phyloP scores from a whole-genome alignment of 139 green algal species.

The Limnomonas spitsbergensis region DNA sequence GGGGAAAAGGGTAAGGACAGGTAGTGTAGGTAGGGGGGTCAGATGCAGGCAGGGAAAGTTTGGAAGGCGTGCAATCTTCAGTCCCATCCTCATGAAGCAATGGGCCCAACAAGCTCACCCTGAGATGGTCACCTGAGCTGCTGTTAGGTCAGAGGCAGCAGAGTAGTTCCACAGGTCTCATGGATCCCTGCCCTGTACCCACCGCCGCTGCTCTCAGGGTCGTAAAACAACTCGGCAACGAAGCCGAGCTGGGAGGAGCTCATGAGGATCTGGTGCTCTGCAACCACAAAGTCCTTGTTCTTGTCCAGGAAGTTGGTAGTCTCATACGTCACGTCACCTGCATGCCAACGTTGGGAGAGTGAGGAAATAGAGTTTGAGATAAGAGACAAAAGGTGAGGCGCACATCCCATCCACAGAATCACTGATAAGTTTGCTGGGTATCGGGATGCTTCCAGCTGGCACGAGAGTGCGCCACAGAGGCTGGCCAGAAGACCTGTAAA shows the following conservation, averaged over 20 bases:
- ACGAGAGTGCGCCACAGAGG: too few relatives aligned
- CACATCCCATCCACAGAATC: too few relatives aligned
- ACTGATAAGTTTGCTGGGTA: too few relatives aligned
- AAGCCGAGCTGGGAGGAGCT: slow-evolving; percentile 56
- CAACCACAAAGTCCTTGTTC: slow-evolving; percentile 90
- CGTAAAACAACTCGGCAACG: slow-evolving; percentile 58
- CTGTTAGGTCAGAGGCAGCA: too few relatives aligned
- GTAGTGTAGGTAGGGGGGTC: not conserved
- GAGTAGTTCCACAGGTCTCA: too few relatives aligned
- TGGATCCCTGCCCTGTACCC: not conserved
- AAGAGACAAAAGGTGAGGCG: slow-evolving; percentile 45
- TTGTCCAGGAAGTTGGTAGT: slow-evolving; percentile 67
- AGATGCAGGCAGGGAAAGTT: not conserved
- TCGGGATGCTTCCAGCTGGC: too few relatives aligned
- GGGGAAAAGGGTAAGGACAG: not conserved
- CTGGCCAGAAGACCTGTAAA: too few relatives aligned
- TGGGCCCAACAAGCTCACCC: too few relatives aligned
- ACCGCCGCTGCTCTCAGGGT: slow-evolving; percentile 30
- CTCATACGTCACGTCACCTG: slow-evolving; percentile 70
- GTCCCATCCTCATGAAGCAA: too few relatives aligned
- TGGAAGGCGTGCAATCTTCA: too few relatives aligned
- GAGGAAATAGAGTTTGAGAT: slow-evolving; percentile 27
- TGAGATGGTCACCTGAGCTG: too few relatives aligned
- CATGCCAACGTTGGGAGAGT: not conserved
- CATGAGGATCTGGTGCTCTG: slow-evolving; percentile 92